Conservation (phyloP, 331 rosid genomes). For the Cucumis variabilis region DNA sequence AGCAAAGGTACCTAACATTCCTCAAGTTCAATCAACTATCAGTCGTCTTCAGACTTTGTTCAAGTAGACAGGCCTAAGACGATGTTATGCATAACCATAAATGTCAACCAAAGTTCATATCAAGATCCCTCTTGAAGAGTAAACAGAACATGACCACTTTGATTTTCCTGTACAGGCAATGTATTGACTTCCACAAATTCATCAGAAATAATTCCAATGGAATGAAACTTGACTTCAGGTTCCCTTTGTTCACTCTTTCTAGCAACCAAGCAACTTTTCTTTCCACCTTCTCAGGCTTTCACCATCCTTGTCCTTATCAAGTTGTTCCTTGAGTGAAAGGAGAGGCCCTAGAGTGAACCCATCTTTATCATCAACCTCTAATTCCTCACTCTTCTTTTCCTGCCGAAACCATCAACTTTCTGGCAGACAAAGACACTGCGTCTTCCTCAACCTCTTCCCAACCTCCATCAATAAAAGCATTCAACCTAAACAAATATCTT, state of each 20-base stretch:
- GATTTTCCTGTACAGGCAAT: constrained; percentile 62
- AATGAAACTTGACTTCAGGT: constrained; percentile 90
- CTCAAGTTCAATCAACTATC: constrained; percentile 81
- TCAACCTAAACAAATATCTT: too few relatives aligned
- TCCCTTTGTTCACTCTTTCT: constrained; percentile 80
- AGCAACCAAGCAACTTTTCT: constrained; percentile 93
- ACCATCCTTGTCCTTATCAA: constrained; percentile 93
- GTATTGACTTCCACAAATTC: constrained; percentile 76
- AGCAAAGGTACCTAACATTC: constrained; percentile 95
- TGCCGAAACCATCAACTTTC: constrained; percentile 24
- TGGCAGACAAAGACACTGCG: too few relatives aligned
- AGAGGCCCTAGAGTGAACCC: constrained; percentile 84
- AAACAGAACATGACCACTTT: constrained; percentile 55
- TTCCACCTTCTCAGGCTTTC: constrained; percentile 98
- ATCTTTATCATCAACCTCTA: constrained; percentile 47
- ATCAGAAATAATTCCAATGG: constrained; percentile 74
- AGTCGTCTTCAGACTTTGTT: constrained; percentile 76
- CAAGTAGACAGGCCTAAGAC: constrained; percentile 83
- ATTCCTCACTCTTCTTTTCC: constrained; percentile 41
- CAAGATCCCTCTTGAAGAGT: constrained; percentile 73
- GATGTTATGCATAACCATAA: constrained; percentile 86
- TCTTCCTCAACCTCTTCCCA: too few relatives aligned
- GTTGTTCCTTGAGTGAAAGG: constrained; percentile 91
- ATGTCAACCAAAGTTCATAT: constrained; percentile 74
- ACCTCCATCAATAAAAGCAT: too few relatives aligned